These are phyloP conservation scores for Calonectria naviculata DNA, from an alignment of 2,329 filamentous ascomycete species.

Conservation along the genomic window DNA sequence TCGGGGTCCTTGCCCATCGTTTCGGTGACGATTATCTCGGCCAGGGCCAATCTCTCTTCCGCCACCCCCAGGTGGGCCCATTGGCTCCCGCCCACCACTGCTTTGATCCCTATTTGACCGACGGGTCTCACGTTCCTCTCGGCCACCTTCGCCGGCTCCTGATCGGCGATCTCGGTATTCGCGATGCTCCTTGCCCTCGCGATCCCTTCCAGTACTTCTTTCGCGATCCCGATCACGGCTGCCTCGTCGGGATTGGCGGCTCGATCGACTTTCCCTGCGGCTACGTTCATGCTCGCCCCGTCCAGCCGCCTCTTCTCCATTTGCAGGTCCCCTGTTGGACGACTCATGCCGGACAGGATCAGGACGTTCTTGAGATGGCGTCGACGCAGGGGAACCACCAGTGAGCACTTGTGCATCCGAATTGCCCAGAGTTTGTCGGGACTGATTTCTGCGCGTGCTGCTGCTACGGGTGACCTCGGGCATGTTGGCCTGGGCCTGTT, in stretches of 20 bases:
- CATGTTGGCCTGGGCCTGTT: constrained; percentile 60
- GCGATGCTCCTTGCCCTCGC: constrained; percentile 56
- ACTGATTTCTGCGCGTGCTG: constrained; percentile 47
- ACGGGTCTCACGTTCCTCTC: constrained; percentile 49
- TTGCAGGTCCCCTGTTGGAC: constrained; percentile 46
- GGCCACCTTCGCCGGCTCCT: constrained; percentile 43
- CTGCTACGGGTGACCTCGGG: constrained; percentile 49
- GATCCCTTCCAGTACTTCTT: constrained; percentile 58
- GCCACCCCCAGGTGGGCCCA: constrained; percentile 40
- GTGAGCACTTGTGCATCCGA: constrained; percentile 68
- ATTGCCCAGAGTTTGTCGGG: constrained; percentile 57
- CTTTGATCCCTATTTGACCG: constrained; percentile 42
- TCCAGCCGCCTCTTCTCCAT: constrained; percentile 44
- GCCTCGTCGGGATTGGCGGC: constrained; percentile 56
- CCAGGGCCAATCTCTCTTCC: constrained; percentile 44
- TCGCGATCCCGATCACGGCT: constrained; percentile 65
- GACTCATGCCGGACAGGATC: constrained; percentile 55
- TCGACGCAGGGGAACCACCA: constrained; percentile 62
- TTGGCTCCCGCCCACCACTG: constrained; percentile 39
- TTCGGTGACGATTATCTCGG: constrained; percentile 47
- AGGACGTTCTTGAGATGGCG: constrained; percentile 60
- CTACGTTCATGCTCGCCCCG: constrained; percentile 55
- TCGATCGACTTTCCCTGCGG: constrained; percentile 52
- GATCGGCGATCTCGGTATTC: constrained; percentile 58
- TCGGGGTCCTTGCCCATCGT: constrained; percentile 38